Conservation (phyloP, 75 land plant genomes). For the Cupressus sempervirens region DNA sequence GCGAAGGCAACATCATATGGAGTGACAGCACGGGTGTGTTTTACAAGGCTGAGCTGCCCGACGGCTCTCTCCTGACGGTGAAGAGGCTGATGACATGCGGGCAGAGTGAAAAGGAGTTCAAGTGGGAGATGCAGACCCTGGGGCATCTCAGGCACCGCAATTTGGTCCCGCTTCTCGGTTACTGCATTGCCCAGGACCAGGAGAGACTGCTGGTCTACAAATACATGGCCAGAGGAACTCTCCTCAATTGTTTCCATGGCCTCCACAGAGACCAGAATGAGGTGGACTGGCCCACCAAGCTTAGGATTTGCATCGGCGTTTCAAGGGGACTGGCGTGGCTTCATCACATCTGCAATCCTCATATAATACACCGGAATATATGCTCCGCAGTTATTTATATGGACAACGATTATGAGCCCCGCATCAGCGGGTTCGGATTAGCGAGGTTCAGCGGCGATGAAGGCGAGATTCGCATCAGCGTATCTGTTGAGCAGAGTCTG, state of each 20-base stretch:
- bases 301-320: conserved; percentile 71
- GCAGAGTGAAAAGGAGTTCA: too few species aligned
- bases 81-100: too few species aligned
- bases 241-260: background rate
- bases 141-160: too few species aligned
- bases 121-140: too few species aligned
- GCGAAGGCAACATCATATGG: conserved; percentile 37
- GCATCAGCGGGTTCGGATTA: conserved; percentile 89
- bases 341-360: conserved; percentile 90
- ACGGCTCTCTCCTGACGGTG: too few species aligned
- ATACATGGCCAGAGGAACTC: too few species aligned
- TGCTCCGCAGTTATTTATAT: conserved; percentile 67
- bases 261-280: conserved; percentile 11
- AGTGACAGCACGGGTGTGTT: background rate
- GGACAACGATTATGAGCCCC: conserved; percentile 73
- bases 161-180: too few species aligned
- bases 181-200: too few species aligned
- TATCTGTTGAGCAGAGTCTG: background rate
- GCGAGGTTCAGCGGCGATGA: conserved; percentile 81
- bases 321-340: conserved; percentile 87
- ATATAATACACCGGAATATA: conserved; percentile 79
- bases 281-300: conserved; percentile 64
- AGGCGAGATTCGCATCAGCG: conserved; percentile 13
- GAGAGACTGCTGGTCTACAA: too few species aligned
- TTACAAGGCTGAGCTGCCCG: too few species aligned